Percentiles rank a stretch among this genome's conserved stretches.
phyloP scores from a whole-genome alignment of 2,329 filamentous ascomycete species.

The Colletotrichum nymphaeae region DNA sequence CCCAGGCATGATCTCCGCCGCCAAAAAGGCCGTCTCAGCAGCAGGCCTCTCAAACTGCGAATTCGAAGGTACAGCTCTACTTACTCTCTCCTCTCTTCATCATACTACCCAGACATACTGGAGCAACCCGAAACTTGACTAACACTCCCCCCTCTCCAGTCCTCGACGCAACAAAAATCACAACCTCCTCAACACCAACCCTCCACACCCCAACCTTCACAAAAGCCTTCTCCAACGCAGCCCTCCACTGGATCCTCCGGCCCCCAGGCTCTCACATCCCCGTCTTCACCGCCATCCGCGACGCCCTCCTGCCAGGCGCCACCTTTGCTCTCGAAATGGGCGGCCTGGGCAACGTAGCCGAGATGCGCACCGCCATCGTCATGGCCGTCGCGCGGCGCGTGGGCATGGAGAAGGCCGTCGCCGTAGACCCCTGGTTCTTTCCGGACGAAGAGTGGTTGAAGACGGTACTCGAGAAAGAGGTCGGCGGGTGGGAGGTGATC shows the following conservation, averaged over 20 bases:
- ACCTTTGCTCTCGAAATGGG: constrained; percentile 78
- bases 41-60: constrained; percentile 48
- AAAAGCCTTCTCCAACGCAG: constrained; percentile 75
- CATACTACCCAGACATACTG: no score
- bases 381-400: constrained; percentile 63
- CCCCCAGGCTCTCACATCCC: constrained; percentile 51
- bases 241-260: constrained; percentile 75
- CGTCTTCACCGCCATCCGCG: constrained; percentile 66
- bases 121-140: background rate
- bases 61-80: constrained; percentile 54
- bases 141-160: constrained; percentile 45
- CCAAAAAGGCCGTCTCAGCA: constrained; percentile 53
- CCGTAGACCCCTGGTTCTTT: constrained; percentile 77
- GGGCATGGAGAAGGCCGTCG: constrained; percentile 58
- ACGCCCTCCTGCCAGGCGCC: constrained; percentile 65
- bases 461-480: constrained; percentile 52
- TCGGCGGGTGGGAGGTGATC: constrained; percentile 62
- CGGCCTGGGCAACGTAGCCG: constrained; percentile 74
- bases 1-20: constrained; percentile 66
- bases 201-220: constrained; percentile 46
- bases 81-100: background rate
- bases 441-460: constrained; percentile 71
- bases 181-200: constrained; percentile 31
- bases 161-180: constrained; percentile 57
- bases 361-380: constrained; percentile 70